Evolutionary conservation across 768 basidiomycete genomes (phyloP).

Genomic region (Serendipita sp.): DNA sequence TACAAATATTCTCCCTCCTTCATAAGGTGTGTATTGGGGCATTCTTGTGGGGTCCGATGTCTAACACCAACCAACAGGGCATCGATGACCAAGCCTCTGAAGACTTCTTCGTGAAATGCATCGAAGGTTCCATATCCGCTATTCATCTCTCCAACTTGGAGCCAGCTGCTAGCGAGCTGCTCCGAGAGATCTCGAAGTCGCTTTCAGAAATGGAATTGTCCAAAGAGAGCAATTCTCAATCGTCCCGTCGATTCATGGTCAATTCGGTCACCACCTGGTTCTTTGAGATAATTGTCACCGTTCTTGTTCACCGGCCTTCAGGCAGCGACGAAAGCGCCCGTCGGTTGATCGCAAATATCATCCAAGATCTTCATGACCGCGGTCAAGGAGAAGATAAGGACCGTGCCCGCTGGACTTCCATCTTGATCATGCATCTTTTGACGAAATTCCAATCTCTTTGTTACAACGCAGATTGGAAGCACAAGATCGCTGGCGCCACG

Average conservation of each 20-base stretch:
- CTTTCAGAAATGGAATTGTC: slow-evolving; percentile 65
- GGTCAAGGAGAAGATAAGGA: background rate
- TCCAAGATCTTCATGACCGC: slow-evolving; percentile 4
- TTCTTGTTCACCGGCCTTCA: background rate
- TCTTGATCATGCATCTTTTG: background rate
- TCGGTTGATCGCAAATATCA: background rate
- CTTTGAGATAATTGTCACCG: background rate
- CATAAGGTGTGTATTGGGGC: slow-evolving; percentile 40
- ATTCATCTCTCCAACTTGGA: slow-evolving; percentile 52
- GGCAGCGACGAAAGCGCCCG: background rate
- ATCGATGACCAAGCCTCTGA: slow-evolving; percentile 58
- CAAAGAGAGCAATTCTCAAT: slow-evolving; percentile 18
- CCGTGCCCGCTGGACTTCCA: background rate
- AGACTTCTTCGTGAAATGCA: slow-evolving; percentile 46
- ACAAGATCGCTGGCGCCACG: slow-evolving; percentile 76
- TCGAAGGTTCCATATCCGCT: slow-evolving; percentile 70
- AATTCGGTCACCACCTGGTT: slow-evolving; percentile 23
- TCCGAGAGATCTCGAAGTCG: slow-evolving; percentile 51
- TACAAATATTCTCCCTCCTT: slow-evolving; percentile 31
- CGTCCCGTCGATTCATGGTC: slow-evolving; percentile 10
- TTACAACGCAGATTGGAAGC: slow-evolving; percentile 52
- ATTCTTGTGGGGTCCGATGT: slow-evolving; percentile 4
- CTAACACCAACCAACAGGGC: slow-evolving; percentile 30
- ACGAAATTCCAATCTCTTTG: slow-evolving; percentile 28
- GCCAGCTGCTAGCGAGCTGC: slow-evolving; percentile 50